Conservation (phyloP, 768 basidiomycete species). For the Pulveroboletus sp. region DNA sequence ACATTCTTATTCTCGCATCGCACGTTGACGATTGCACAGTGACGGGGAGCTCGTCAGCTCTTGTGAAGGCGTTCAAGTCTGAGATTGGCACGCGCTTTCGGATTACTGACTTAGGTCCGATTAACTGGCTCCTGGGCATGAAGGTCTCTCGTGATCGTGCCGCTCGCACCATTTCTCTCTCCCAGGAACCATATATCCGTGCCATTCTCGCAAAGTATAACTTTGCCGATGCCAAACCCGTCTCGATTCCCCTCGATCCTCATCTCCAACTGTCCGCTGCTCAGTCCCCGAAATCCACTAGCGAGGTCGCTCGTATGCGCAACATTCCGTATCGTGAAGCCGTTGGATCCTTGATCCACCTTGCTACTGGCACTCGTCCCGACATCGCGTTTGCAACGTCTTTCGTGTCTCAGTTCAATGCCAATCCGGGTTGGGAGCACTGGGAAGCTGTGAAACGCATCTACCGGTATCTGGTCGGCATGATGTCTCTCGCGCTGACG, state of each 20-base stretch:
- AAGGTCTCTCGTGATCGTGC: neutral
- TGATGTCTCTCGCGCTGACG: no score
- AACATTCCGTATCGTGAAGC: neutral
- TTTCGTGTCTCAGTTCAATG: no score
- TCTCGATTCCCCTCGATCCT: neutral
- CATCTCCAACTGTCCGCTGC: neutral
- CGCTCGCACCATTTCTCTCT: neutral
- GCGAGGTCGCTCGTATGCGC: neutral
- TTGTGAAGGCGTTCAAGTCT: neutral
- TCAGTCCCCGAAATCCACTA: neutral
- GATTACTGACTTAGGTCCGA: neutral
- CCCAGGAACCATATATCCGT: neutral
- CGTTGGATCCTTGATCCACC: no score
- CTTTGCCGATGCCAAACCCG: neutral
- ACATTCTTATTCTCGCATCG: neutral
- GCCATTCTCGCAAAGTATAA: neutral
- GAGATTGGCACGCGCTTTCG: neutral
- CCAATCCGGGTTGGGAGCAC: no score
- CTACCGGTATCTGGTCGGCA: no score
- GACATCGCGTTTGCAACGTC: no score
- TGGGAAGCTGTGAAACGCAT: no score
- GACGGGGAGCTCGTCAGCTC: neutral
- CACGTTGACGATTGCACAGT: constrained; percentile 7
- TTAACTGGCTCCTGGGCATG: no score
- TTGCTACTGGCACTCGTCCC: no score